Base-by-base conservation (phyloP, 2,329 filamentous ascomycete genomes). In the Elsinoe australis region DNA sequence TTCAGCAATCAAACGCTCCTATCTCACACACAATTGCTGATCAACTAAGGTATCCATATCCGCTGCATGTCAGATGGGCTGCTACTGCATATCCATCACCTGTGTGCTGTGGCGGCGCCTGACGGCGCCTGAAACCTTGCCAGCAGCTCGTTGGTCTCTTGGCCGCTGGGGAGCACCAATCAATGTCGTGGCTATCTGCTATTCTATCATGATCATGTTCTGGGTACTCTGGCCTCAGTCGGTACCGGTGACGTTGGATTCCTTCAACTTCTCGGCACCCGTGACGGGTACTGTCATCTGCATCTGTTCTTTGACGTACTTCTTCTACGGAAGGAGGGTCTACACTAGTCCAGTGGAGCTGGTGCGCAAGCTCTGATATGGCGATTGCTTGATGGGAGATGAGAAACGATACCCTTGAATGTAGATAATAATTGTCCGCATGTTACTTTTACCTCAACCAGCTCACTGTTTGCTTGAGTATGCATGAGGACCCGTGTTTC, bases 61-160 rank as follows among this genome's bases (percentile, higher is more conserved):
- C 42, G 55, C 64, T 12, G 62, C 64, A 4, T 61, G 62, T 4
- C 55, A 67, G 4, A 63, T 70, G 59, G 63, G 62, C 7, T 67
- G 66, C 9, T 71, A 70, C 58, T 58, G 64, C 35, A 58, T 70
- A 48, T 61, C 58, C 15, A 68, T 70, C 49, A 62, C 63, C 47
- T 64, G 63, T 49, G 61, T 71, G 6, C 58, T 69, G 15, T 66
- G 63, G 52, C 59, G 64, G 28, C 63, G 67, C 33, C 52, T 69
- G 36, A 58, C 56, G 18, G 58, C 63, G 31, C 64, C 64, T 0
- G 60, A 64, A 41, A 59, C 63, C 4, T 59, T 71, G 4, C 65
- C 66, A 9, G 49, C 53, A 36, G 63, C 63, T 41, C 57, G 60
- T 21, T 70, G 64, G 64, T 64, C 59, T 12, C 61, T 70, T 5